Conservation (phyloP, 345 rosid species). For the Murraya paniculata region DNA sequence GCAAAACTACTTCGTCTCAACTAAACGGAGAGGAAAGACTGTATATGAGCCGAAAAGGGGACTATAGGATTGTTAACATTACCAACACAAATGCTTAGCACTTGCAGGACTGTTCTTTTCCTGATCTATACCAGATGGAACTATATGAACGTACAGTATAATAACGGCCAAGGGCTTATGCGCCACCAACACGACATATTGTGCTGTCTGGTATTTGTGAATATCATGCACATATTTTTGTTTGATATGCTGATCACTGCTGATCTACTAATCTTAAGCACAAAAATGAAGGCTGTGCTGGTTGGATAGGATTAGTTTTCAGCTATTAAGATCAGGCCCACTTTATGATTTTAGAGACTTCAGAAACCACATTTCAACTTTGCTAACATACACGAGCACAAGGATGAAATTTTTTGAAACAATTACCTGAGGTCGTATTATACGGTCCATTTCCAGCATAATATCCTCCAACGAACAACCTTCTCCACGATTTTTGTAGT, state of each 20-base stretch:
- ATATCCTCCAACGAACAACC: conserved; percentile 78
- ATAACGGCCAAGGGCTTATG: neutral
- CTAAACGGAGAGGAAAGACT: neutral
- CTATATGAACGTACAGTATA: neutral
- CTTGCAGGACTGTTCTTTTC: neutral
- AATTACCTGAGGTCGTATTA: conserved; percentile 76
- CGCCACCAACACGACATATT: neutral
- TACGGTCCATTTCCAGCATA: conserved; percentile 91
- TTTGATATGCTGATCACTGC: neutral
- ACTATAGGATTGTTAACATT: neutral
- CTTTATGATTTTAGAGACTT: conserved; percentile 1
- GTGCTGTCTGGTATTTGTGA: neutral
- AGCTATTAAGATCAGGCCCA: neutral
- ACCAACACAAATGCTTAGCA: neutral
- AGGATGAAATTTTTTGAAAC: neutral
- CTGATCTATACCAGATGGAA: neutral
- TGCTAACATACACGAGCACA: neutral
- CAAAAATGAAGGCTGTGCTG: neutral
- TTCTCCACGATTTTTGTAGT: conserved; percentile 45
- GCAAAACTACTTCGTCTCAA: neutral
- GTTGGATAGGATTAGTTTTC: neutral
- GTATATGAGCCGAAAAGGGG: no score
- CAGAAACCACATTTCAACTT: neutral
- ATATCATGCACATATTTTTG: neutral
- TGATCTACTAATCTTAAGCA: neutral